These are phyloP conservation scores for Pleurotus eryngii DNA, from an alignment of 768 basidiomycete genomes.

Conservation along the genomic window DNA sequence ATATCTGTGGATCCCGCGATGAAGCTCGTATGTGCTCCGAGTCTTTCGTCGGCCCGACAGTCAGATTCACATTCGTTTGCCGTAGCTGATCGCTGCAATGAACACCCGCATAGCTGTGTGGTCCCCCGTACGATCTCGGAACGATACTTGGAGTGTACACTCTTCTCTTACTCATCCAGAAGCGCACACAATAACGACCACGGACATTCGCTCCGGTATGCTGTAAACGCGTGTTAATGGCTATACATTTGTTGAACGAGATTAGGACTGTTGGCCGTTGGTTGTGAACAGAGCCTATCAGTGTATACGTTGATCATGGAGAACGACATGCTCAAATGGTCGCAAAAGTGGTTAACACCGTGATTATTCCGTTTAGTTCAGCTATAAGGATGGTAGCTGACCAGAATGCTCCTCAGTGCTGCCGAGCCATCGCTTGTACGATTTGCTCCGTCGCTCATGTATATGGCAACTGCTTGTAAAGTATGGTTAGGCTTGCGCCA, in stretches of 20 bases:
- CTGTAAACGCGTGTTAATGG: conserved; percentile 1
- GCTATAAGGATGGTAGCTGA: conserved; percentile 3
- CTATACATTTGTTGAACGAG: conserved; percentile 22
- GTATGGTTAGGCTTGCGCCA: conserved; percentile 32
- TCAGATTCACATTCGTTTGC: conserved; percentile 11
- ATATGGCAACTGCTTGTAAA: conserved; percentile 61
- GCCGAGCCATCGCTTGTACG: conserved; percentile 48
- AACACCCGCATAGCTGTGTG: conserved; percentile 70
- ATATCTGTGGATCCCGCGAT: conserved; percentile 73
- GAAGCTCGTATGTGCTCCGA: conserved; percentile 65
- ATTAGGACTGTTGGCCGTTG: conserved; percentile 75
- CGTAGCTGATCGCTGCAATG: conserved; percentile 72
- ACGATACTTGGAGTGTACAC: conserved; percentile 74
- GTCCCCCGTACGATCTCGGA: conserved; percentile 66
- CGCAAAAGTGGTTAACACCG: conserved; percentile 70
- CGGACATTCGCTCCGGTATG: conserved; percentile 76
- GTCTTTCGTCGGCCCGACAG: conserved; percentile 8
- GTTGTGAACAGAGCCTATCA: conserved; percentile 55
- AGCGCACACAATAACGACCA: conserved; percentile 48
- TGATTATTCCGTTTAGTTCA: conserved; percentile 27
- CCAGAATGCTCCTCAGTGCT: conserved; percentile 32
- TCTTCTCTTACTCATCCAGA: conserved; percentile 71
- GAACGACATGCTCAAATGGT: conserved; percentile 83
- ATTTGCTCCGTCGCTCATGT: conserved; percentile 76
- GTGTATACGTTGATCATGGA: conserved; percentile 78